phyloP scores from a whole-genome alignment of 2,329 filamentous ascomycete genomes.

The Monascus ruber region DNA sequence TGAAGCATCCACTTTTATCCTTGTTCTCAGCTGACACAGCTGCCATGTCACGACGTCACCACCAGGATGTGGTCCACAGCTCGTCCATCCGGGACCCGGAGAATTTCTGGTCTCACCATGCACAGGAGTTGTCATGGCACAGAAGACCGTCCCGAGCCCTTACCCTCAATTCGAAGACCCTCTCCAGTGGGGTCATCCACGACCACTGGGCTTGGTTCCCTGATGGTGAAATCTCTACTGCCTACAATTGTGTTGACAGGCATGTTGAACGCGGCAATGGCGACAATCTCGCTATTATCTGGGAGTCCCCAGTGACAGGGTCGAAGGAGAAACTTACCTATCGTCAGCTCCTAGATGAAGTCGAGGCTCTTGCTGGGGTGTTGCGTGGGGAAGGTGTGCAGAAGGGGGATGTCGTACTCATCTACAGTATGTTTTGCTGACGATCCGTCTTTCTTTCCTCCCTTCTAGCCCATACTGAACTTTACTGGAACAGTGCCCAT shows the following conservation, averaged over 20 bases:
- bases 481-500: slow-evolving; percentile 62
- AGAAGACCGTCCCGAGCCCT: slow-evolving; percentile 57
- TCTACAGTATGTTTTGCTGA: slow-evolving; percentile 60
- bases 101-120: slow-evolving; percentile 65
- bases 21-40: neutral
- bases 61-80: slow-evolving; percentile 40
- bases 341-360: slow-evolving; percentile 60
- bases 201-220: slow-evolving; percentile 84
- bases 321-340: slow-evolving; percentile 67
- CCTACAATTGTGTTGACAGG: slow-evolving; percentile 82
- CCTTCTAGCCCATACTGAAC: neutral
- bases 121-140: slow-evolving; percentile 69
- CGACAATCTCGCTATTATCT: slow-evolving; percentile 63
- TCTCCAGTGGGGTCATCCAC: slow-evolving; percentile 51
- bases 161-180: slow-evolving; percentile 48
- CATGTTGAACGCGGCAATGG: slow-evolving; percentile 76
- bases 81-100: slow-evolving; percentile 58
- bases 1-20: no score
- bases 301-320: slow-evolving; percentile 74
- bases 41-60: slow-evolving; percentile 17
- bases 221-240: slow-evolving; percentile 77
- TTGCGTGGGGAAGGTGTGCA: slow-evolving; percentile 69
- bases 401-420: slow-evolving; percentile 74
- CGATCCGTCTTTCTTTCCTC: neutral
- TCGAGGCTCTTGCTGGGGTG: slow-evolving; percentile 71